phyloP scores from a whole-genome alignment of 345 rosid species.

The Abelmoschus esculentus region DNA sequence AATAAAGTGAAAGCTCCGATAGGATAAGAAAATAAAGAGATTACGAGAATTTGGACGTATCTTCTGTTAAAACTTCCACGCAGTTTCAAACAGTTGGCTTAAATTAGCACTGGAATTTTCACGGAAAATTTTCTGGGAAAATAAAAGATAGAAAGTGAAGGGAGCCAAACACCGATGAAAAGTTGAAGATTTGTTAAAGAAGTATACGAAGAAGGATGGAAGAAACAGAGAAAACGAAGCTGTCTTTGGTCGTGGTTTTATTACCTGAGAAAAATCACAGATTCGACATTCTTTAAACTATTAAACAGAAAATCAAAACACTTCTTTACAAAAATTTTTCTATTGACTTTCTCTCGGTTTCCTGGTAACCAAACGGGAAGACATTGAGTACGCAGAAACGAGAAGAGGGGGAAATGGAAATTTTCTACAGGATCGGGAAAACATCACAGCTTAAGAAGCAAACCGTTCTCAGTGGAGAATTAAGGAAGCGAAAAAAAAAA shows the following conservation, averaged over 20 bases:
- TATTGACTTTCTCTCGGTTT: background rate
- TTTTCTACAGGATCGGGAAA: background rate
- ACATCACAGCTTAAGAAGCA: background rate
- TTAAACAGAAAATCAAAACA: background rate
- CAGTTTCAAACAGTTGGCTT: background rate
- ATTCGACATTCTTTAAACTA: background rate
- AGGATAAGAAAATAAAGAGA: background rate
- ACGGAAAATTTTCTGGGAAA: background rate
- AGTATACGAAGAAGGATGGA: background rate
- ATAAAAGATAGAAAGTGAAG: background rate
- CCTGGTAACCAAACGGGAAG: slow-evolving; percentile 2
- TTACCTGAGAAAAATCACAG: background rate
- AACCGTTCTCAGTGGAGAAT: background rate
- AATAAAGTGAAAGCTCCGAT: background rate
- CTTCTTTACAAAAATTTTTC: background rate
- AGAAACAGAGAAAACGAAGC: background rate
- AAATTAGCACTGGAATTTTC: background rate
- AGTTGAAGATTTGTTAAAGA: background rate
- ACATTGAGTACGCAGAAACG: background rate
- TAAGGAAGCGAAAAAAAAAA: no score
- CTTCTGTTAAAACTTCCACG: background rate
- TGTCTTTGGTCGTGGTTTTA: background rate
- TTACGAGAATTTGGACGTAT: background rate
- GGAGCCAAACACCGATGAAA: background rate
- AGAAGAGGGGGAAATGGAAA: background rate